A percentile compares a stretch with the other conserved stretches of the same genome.
phyloP scores from a whole-genome alignment of 225 moss, liverwort and hornwort species.

The Polytrichum formosum region DNA sequence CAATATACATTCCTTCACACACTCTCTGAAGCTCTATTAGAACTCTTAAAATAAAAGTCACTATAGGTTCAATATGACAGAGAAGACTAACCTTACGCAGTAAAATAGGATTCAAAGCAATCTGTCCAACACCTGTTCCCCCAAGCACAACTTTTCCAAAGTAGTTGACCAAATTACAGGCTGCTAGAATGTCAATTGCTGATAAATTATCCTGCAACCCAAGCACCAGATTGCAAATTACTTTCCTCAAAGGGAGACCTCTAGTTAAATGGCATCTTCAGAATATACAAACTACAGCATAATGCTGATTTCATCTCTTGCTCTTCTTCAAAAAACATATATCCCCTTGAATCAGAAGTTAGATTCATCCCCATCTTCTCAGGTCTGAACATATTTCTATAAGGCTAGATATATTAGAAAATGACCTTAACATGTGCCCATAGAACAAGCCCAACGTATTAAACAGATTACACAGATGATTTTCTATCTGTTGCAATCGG shows the following conservation, averaged over 20 bases:
- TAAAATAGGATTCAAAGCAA: constrained; percentile 86
- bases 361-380: too few species aligned
- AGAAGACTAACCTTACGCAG: constrained; percentile 65
- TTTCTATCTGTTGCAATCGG: background rate
- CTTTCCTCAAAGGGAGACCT: background rate
- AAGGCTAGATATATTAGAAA: too few species aligned
- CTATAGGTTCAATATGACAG: too few species aligned
- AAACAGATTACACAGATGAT: too few species aligned
- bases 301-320: too few species aligned
- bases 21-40: too few species aligned
- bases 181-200: constrained; percentile 87
- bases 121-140: constrained; percentile 86
- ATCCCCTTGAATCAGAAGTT: too few species aligned
- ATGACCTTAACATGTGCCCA: too few species aligned
- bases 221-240: constrained; percentile 5
- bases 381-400: too few species aligned
- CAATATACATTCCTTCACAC: too few species aligned
- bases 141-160: constrained; percentile 96
- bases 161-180: constrained; percentile 97
- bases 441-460: too few species aligned
- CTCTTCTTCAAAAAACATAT: too few species aligned
- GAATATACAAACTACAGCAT: background rate
- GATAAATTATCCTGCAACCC: constrained; percentile 84
- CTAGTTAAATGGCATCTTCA: background rate
- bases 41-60: background rate